Base-by-base conservation (phyloP, 768 basidiomycete genomes). In the Clathrus columnatus region DNA sequence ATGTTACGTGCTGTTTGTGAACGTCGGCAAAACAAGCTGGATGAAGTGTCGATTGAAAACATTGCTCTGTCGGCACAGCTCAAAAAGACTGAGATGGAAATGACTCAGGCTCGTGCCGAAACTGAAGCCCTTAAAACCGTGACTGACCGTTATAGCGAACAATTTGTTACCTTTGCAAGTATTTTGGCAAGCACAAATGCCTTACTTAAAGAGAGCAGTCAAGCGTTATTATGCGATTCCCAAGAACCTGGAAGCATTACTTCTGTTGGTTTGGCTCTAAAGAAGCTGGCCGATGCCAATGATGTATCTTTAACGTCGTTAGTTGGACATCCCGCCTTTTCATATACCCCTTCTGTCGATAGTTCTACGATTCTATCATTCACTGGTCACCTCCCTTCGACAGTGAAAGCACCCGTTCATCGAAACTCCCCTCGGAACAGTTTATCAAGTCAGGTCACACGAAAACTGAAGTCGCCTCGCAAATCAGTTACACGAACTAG, bases 1-100 rank as follows among this genome's bases (percentile, higher is more conserved):
- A 88, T 86, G 32, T 78, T 92, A 64, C 81, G 86, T n/a, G 88
- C 88, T 16, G 83, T 84, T 48, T 81, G 84, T 29, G 87, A 93
- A 63, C 75, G 91, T 52, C 82, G 78, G 58, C 87, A 84, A 4
- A 87, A 90, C 59, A 83, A 82, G 61, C 69, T 91, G 30, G 91
- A 91, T 64, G 85, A 90, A 24, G 62, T 78, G 36, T 79, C 75
- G 61, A 65, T 82, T 23, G 84, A 88, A 57, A 85, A 80, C 59
- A 71, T 93, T 63, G 85, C 82, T 63, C 75, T 85, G 21, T 84
- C 88, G 57, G 83, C 83, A 1, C 72, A 74, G 50, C 78, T 74
- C 67, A 76, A 77, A 56, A 83, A 77, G 64, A 79, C 83, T 1
- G 84, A 85, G 63, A 82, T 91, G 75, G 88, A 89, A 60, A 76